These are phyloP conservation scores for Filobasidium wieringae DNA, from an alignment of 768 basidiomycete genomes.

Conservation along the genomic window DNA sequence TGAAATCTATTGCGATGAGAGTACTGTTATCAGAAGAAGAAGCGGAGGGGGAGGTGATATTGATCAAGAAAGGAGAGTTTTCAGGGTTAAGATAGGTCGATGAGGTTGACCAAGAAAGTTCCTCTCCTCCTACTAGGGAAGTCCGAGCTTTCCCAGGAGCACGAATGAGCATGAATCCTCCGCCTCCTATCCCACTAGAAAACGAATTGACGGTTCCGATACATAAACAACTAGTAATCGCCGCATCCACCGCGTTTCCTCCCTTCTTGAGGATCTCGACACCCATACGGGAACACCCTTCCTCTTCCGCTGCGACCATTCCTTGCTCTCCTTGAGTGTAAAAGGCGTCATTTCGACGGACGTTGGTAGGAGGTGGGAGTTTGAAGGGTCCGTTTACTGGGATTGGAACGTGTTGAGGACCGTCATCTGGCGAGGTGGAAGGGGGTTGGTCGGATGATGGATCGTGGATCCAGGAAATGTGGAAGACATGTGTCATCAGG, in stretches of 20 bases:
- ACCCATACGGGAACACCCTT: conserved; percentile 72
- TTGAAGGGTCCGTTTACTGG: conserved; percentile 3
- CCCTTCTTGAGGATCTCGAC: conserved; percentile 60
- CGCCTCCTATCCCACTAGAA: conserved; percentile 47
- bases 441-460: background rate
- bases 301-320: conserved; percentile 82
- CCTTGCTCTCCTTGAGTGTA: conserved; percentile 57
- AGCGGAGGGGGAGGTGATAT: conserved; percentile 74
- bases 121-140: too few relatives aligned
- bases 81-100: background rate
- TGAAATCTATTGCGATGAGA: conserved; percentile 57
- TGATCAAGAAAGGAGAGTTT: background rate
- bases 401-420: conserved; percentile 10
- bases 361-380: conserved; percentile 25
- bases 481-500: conserved; percentile 1
- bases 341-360: conserved; percentile 48
- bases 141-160: conserved; percentile 11
- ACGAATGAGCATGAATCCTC: conserved; percentile 36
- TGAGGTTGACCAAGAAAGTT: conserved; percentile 19
- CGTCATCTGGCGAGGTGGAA: background rate
- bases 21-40: conserved; percentile 48
- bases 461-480: background rate
- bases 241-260: conserved; percentile 84
- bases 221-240: conserved; percentile 67
- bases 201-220: conserved; percentile 65